These are phyloP conservation scores for Polyporus tsugae DNA, from an alignment of 1,284 basidiomycete genomes.

Conservation along the genomic window DNA sequence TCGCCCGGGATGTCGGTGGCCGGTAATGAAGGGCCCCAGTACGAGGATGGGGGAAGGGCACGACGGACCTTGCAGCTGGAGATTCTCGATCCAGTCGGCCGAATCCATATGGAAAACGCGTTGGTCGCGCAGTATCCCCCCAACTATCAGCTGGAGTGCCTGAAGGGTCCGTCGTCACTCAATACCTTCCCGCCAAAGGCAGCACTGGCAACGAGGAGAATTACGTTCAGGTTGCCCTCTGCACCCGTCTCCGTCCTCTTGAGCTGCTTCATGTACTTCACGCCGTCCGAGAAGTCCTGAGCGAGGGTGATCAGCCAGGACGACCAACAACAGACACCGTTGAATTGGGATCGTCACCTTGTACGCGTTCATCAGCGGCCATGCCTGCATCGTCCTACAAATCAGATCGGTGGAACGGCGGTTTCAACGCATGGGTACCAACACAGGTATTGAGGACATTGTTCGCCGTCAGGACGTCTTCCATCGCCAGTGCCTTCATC, in stretches of 20 bases:
- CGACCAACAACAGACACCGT: background rate
- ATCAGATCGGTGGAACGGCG: slow-evolving; percentile 1
- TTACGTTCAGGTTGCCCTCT: slow-evolving; percentile 31
- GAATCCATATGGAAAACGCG: slow-evolving; percentile 44
- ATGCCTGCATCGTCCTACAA: slow-evolving; percentile 38
- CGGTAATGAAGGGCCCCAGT: slow-evolving; percentile 1
- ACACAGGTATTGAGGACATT: slow-evolving; percentile 35
- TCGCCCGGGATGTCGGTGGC: background rate
- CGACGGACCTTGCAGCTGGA: slow-evolving; percentile 45
- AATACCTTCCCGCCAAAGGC: too few species aligned
- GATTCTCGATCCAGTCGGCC: slow-evolving; percentile 37
- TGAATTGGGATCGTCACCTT: slow-evolving; percentile 33
- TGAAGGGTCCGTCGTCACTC: slow-evolving; percentile 22
- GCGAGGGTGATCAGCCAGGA: background rate
- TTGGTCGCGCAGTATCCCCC: slow-evolving; percentile 45
- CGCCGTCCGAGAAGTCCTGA: slow-evolving; percentile 33
- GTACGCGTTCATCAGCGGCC: slow-evolving; percentile 45
- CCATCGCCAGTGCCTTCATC: slow-evolving; percentile 28
- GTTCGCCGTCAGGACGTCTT: slow-evolving; percentile 28
- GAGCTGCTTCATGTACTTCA: slow-evolving; percentile 30
- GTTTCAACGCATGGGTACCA: slow-evolving; percentile 13
- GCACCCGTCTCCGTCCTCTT: slow-evolving; percentile 22
- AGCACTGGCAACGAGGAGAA: background rate
- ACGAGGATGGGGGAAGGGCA: slow-evolving; percentile 10
- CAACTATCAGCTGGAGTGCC: slow-evolving; percentile 40